Evolutionary conservation across 2,329 filamentous ascomycete genomes (phyloP).

Genomic region (Polytolypa hystricis): DNA sequence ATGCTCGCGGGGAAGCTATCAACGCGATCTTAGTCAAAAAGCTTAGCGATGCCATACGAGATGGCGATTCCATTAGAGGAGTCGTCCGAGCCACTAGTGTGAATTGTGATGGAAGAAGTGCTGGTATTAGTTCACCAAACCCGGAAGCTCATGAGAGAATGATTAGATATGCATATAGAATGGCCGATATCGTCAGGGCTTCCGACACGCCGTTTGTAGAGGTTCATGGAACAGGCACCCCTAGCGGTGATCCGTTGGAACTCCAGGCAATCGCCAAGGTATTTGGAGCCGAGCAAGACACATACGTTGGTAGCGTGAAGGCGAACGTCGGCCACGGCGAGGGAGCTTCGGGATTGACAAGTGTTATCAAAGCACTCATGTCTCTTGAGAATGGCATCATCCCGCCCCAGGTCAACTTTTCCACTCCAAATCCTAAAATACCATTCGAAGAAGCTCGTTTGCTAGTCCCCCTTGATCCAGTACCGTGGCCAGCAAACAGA

Average conservation of each 20-base stretch:
- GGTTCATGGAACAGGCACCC: constrained; percentile 31
- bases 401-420: constrained; percentile 19
- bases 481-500: constrained; percentile 19
- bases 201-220: constrained; percentile 25
- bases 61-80: constrained; percentile 36
- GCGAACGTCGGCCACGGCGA: constrained; percentile 28
- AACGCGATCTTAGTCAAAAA: constrained; percentile 39
- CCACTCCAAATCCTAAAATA: constrained; percentile 16
- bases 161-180: constrained; percentile 16
- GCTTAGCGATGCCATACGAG: constrained; percentile 34
- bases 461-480: constrained; percentile 3
- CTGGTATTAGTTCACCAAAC: constrained; percentile 30
- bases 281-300: constrained; percentile 7
- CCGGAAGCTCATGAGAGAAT: constrained; percentile 21
- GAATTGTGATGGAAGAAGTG: constrained; percentile 20
- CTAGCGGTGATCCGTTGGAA: constrained; percentile 19
- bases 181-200: constrained; percentile 22
- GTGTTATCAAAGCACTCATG: constrained; percentile 22
- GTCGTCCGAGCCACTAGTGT: constrained; percentile 22
- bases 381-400: constrained; percentile 17
- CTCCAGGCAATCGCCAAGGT: constrained; percentile 9
- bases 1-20: constrained; percentile 41
- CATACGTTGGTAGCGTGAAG: constrained; percentile 17
- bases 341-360: constrained; percentile 15
- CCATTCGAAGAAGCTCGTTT: constrained; percentile 8